These are phyloP conservation scores for Cornus florida DNA, from an alignment of 148 eudicot genomes.

Conservation along the genomic window DNA sequence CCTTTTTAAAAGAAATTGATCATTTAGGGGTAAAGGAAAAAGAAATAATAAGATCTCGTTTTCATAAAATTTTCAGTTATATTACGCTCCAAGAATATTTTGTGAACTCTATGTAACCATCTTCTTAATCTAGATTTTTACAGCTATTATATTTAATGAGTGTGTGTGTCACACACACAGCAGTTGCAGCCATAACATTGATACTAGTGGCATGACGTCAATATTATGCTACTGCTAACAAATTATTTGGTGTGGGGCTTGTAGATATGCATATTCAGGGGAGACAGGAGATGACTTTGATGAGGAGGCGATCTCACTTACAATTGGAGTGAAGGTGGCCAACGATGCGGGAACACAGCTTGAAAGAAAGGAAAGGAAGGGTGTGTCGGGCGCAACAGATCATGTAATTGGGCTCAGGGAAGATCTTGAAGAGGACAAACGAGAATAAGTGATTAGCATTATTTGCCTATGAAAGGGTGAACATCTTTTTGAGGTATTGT, in stretches of 20 bases:
- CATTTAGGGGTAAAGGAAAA: too few relatives aligned
- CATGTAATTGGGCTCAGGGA: conserved; percentile 57
- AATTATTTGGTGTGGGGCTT: conserved; percentile 17
- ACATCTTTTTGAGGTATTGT: neutral
- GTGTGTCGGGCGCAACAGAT: conserved; percentile 43
- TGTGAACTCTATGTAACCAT: too few relatives aligned
- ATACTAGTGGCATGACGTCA: neutral
- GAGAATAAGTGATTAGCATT: conserved; percentile 37
- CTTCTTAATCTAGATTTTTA: too few relatives aligned
- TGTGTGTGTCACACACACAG: too few relatives aligned
- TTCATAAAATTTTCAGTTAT: too few relatives aligned
- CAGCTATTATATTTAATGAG: too few relatives aligned
- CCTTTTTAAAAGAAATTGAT: too few relatives aligned
- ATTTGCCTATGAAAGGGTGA: conserved; percentile 12
- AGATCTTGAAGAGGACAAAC: conserved; percentile 84
- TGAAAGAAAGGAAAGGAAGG: conserved; percentile 56
- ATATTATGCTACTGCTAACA: neutral
- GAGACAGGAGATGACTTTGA: conserved; percentile 83
- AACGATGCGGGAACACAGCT: conserved; percentile 44
- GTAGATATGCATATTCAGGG: conserved; percentile 77
- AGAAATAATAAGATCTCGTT: too few relatives aligned
- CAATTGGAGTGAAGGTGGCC: conserved; percentile 52
- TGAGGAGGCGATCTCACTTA: conserved; percentile 82
- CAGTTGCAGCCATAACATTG: too few relatives aligned
- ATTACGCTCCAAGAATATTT: too few relatives aligned